Evolutionary conservation across 2,329 filamentous ascomycete genomes (phyloP), one percentile per base, ranked within the genome.

Genomic region (Aureobasidium vineae): DNA sequence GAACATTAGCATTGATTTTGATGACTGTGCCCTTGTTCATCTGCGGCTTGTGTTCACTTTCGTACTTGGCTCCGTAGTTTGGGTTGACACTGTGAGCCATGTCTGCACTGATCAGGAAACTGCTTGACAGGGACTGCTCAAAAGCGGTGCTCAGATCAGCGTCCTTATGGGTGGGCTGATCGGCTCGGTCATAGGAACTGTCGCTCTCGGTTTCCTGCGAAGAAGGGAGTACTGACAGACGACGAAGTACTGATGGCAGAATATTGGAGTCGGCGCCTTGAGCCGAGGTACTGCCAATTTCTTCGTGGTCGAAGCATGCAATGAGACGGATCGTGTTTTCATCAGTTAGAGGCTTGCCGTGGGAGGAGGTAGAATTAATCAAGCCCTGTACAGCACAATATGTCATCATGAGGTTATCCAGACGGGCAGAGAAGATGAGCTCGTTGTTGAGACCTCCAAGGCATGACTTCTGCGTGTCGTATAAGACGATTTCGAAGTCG

Each of bases 71-170:
- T 5, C 88, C 84, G 77, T 97, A 99, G 81, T 99, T 99, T 66
- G 95, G 95, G 78, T 99, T 92, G 16, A 99, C 88, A 5, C 90
- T 90, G 81, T 99, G 95, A 1, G 95, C 93, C 95, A 99, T 98
- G 77, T 99, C 95, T 63, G 95, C 95, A 6, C 92, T 97, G 69
- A 99, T 84, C 67, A 99, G 87, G 84, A 99, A 97, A 1, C 92
- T 97, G 33, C 90, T 90, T 6, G 92, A 86, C 63, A 97, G 84
- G 1, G 91, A 95, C 82, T 98, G 94, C 80, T 99, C 95, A 76
- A 92, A 97, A 40, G 92, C 92, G 1, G 93, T 97, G 7, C 87
- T 81, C 16, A 89, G 80, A 70, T 90, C 88, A 26, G 81, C 79
- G 15, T 89, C 86, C 19, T 50, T 59, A 10, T 63, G 52, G 2